Base-by-base conservation (phyloP, 495 filamentous ascomycete species). In the Neurospora hispaniola region DNA sequence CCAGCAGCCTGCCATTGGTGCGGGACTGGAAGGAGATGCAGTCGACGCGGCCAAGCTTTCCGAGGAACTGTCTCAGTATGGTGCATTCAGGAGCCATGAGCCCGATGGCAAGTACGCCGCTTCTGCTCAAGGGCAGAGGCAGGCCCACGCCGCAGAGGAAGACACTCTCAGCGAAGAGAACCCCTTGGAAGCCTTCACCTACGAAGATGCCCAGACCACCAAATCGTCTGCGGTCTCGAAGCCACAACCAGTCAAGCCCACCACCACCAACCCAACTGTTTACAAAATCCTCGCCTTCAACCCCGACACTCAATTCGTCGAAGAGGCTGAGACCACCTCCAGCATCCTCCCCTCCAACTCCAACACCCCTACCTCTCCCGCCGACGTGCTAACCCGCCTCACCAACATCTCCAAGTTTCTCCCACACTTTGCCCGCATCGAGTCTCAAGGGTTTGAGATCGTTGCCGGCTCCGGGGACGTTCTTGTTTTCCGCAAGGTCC, bases 281-380 rank as follows among this genome's bases (percentile, higher is more conserved):
- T 94, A 93, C 82, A 92, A 89, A 72, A 86, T 96, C 43, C 83
- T 96, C 12, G 91, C 89, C 16, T 93, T 91, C 76, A 91, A 96
- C 76, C 82, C 89, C 16, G 84, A 84, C n/a, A 89, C 84, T 71
- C 85, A 90, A 38, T 80, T 84, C 69, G 81, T 94, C 40, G 86
- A 84, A 16, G 84, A 84, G 18, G 88, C 90, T 9, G 88, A 91
- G 75, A 90, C 90, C 8, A 88, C 87, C 9, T 90, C 89, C 0
- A 84, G 86, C 70, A 85, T 88, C 18, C 76, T 81, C 27, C 54
- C 27, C 8, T 86, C 86, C 73, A 80, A 74, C 23, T 75, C 81
- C 8, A 80, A 75, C 20, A 73, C 84, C 5, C 54, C 81, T 0
- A 79, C 84, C 4, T 76, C 85, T 38, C 89, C 90, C 11, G 83